Evolutionary conservation across 306 rosid genomes (phyloP).

Genomic region (Cucurbita maxima): DNA sequence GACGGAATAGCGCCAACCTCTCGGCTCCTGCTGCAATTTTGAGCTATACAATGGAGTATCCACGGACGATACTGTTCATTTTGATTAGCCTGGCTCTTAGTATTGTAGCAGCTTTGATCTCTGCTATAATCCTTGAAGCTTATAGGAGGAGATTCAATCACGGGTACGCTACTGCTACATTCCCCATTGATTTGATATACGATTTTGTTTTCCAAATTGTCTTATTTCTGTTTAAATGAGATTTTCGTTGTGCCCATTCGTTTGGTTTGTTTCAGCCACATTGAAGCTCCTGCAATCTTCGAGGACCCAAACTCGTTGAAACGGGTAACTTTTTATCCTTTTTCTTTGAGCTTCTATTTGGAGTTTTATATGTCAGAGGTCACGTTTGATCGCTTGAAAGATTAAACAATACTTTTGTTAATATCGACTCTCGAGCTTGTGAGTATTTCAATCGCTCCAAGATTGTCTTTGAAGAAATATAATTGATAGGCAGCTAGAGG

Average conservation of each 20-base stretch:
- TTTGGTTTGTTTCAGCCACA: slow-evolving; percentile 31
- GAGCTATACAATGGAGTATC: background rate
- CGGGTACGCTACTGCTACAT: slow-evolving; percentile 23
- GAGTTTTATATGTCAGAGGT: background rate
- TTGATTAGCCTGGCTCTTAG: slow-evolving; percentile 10
- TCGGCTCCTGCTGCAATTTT: background rate
- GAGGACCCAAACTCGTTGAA: slow-evolving; percentile 84
- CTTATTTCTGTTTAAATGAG: background rate
- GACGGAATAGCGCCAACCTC: background rate
- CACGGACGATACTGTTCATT: no score
- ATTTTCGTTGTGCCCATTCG: background rate
- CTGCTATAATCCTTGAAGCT: slow-evolving; percentile 42
- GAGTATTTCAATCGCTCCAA: no score
- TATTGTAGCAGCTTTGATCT: slow-evolving; percentile 23
- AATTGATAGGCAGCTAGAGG: no score
- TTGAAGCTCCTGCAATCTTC: slow-evolving; percentile 67
- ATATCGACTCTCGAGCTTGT: no score
- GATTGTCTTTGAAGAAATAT: no score
- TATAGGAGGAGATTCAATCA: slow-evolving; percentile 59
- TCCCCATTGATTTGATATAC: background rate
- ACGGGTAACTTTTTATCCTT: slow-evolving; percentile 22
- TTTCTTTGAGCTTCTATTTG: background rate
- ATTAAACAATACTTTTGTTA: no score
- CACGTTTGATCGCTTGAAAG: no score
- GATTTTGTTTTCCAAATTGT: background rate